Percentiles rank a stretch among this genome's conserved stretches.
Conservation (phyloP, 148 eudicot genomes). For the Fagopyrum homotropicum region DNA sequence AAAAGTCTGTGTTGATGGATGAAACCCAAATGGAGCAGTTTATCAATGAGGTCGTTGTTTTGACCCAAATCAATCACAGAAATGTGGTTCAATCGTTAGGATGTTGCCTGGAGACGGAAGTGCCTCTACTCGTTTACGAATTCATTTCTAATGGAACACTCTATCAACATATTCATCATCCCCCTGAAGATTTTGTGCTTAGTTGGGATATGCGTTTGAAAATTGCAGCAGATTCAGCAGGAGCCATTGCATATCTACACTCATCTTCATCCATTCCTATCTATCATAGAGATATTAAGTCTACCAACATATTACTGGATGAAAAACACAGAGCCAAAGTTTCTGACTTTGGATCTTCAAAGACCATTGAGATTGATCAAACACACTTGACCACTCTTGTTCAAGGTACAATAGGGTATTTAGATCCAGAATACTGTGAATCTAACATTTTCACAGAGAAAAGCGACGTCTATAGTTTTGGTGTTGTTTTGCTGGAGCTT, state of each 20-base stretch:
- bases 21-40: slow-evolving; percentile 9
- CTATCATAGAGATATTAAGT: slow-evolving; percentile 25
- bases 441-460: no score
- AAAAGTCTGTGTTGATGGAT: neutral
- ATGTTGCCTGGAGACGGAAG: slow-evolving; percentile 26
- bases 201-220: slow-evolving; percentile 22
- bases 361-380: no score
- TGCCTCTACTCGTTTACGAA: slow-evolving; percentile 22
- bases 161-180: slow-evolving; percentile 12
- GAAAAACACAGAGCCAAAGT: no score
- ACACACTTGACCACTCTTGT: no score
- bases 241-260: slow-evolving; percentile 32
- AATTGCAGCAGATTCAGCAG: slow-evolving; percentile 23
- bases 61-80: slow-evolving; percentile 18
- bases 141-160: slow-evolving; percentile 18
- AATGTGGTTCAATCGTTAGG: slow-evolving; percentile 21
- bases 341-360: no score
- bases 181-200: neutral
- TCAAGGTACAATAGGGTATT: no score
- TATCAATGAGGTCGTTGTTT: slow-evolving; percentile 8
- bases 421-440: no score
- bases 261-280: slow-evolving; percentile 19
- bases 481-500: no score
- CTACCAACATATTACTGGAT: no score
- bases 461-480: no score